Evolutionary conservation across 441 rosid genomes (phyloP), one percentile per base, ranked within the genome.

Genomic region (Lepidium campestre): DNA sequence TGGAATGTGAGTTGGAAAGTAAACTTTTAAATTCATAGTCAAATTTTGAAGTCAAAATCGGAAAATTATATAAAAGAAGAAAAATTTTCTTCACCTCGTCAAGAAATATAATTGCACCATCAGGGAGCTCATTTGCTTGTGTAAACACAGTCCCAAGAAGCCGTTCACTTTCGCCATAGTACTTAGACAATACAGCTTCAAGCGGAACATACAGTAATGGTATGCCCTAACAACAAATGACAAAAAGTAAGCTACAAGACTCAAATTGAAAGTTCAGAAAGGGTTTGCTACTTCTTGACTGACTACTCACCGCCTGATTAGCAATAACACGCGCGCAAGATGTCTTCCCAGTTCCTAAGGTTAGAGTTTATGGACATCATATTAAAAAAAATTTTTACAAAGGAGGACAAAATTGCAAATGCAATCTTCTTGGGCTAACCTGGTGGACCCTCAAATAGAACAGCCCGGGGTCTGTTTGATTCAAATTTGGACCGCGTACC

Each of bases 361-460:
- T 58, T 56, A 19, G 48, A 57, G 58, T 8, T 32, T 52, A 65
- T 23, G 23, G 31, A 61, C 39, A 65, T 57, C 72, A 58, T 70
- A 56, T 55, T 41, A 25, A 63, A 47, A 40, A 9, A 61, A 23
- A 41, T 49, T 23, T 58, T 59, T 15, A 8, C 7, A 57, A 39
- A 32, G 35, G 49, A 53, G 10, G 45, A 64, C 13, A 1, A 56
- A 69, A 32, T 34, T 52, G 20, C 19, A 32, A 18, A 31, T 56
- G 32, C 32, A 59, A 13, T 29, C 5, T 44, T 47, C 41, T 32
- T 34, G 18, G 0, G 57, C 74, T 41, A 78, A 89, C 98, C 97
- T 74, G 97, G 99, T n/a, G 97, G 99, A 25, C 98, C 99, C 80
- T 91, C 98, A 75, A 86, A 94, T 37, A 94, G 96, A 61, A 94